Percentiles rank a stretch among this genome's conserved stretches.
phyloP scores from a whole-genome alignment of 139 green algal species.

The Ettlia oleoabundans region DNA sequence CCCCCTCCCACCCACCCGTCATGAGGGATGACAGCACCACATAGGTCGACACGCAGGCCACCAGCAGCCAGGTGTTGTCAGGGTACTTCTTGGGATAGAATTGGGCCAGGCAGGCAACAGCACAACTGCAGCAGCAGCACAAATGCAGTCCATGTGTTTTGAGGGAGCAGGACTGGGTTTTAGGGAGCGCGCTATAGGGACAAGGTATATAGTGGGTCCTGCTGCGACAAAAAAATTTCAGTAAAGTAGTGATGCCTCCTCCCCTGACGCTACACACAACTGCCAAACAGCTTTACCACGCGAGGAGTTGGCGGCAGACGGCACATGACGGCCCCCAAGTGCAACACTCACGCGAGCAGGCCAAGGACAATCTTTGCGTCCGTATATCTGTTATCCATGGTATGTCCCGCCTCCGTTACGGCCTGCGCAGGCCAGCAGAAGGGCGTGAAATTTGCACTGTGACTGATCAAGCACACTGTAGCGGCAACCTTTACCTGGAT shows the following conservation, averaged over 20 bases:
- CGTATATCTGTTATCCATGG: slow-evolving; percentile 66
- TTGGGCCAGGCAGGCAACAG: slow-evolving; percentile 69
- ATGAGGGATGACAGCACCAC: slow-evolving; percentile 59
- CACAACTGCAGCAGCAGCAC: slow-evolving; percentile 57
- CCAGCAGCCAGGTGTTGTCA: slow-evolving; percentile 61
- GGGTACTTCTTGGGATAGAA: slow-evolving; percentile 81
- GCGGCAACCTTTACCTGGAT: slow-evolving; percentile 48
- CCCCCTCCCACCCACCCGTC: slow-evolving; percentile 26
- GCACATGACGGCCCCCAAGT: too few relatives aligned
- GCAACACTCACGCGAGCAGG: slow-evolving; percentile 64
- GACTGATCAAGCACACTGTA: background rate
- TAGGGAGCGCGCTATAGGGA: too few relatives aligned
- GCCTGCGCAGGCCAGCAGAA: slow-evolving; percentile 49
- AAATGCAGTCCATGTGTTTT: background rate
- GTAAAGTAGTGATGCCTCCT: too few relatives aligned
- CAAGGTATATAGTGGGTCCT: background rate
- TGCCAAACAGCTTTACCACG: background rate
- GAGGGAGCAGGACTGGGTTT: too few relatives aligned
- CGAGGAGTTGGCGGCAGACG: background rate
- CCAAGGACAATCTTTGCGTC: slow-evolving; percentile 81
- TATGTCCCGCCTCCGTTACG: slow-evolving; percentile 55
- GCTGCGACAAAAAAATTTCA: too few relatives aligned
- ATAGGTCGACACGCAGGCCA: slow-evolving; percentile 72
- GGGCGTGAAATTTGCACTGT: background rate
- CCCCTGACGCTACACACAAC: too few relatives aligned